phyloP scores from a whole-genome alignment of 148 eudicot species.

The Chenopodium berlandieri region DNA sequence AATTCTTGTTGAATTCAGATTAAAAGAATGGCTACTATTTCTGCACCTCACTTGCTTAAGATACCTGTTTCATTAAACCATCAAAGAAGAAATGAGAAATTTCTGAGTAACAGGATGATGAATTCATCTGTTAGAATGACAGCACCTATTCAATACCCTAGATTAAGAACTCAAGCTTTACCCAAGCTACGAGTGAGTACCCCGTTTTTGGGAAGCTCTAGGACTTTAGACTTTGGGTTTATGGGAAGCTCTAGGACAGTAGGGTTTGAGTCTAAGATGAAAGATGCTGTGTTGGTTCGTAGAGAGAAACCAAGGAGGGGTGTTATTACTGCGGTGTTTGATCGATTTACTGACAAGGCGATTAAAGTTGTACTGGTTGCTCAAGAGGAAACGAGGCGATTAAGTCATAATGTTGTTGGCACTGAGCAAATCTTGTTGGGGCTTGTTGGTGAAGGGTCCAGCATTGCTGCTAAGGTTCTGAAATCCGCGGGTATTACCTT shows the following conservation, averaged over 20 bases:
- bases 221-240: slow-evolving; percentile 40
- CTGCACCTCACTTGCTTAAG: slow-evolving; percentile 54
- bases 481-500: slow-evolving; percentile 77
- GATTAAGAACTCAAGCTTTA: slow-evolving; percentile 43
- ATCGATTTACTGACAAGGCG: slow-evolving; percentile 87
- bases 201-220: slow-evolving; percentile 29
- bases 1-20: slow-evolving; percentile 20
- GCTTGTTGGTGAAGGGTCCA: slow-evolving; percentile 84
- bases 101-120: slow-evolving; percentile 37
- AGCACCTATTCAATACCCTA: slow-evolving; percentile 31
- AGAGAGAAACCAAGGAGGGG: slow-evolving; percentile 38
- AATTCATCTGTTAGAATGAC: slow-evolving; percentile 37
- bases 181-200: slow-evolving; percentile 52
- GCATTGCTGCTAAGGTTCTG: slow-evolving; percentile 85
- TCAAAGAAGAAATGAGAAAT: slow-evolving; percentile 37
- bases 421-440: slow-evolving; percentile 90
- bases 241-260: slow-evolving; percentile 11
- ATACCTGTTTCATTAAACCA: slow-evolving; percentile 41
- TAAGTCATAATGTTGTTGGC: slow-evolving; percentile 78
- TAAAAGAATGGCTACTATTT: slow-evolving; percentile 28
- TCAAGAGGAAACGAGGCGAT: slow-evolving; percentile 83
- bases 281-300: slow-evolving; percentile 37
- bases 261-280: slow-evolving; percentile 47
- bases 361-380: slow-evolving; percentile 87
- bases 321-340: slow-evolving; percentile 72